phyloP scores from a whole-genome alignment of 495 filamentous ascomycete species.

The Hamigera avellanea region DNA sequence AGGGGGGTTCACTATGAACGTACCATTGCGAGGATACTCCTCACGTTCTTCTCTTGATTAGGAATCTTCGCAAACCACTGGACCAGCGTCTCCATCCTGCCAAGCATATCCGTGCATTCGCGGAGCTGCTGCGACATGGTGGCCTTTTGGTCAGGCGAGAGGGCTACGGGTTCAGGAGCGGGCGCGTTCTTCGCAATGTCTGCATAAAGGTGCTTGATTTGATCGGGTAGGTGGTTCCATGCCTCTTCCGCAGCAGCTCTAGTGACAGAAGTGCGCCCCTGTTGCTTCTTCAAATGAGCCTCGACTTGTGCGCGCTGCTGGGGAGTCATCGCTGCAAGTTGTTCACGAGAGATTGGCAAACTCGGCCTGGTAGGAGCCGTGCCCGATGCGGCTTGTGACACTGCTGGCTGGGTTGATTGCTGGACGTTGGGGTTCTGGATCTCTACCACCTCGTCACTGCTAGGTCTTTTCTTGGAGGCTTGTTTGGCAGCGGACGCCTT shows the following conservation, averaged over 20 bases:
- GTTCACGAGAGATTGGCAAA: slow-evolving; percentile 30
- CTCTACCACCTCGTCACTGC: slow-evolving; percentile 52
- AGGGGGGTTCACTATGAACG: slow-evolving; percentile 4
- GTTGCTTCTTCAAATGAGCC: slow-evolving; percentile 23
- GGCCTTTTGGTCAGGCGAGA: slow-evolving; percentile 32
- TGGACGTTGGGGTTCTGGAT: slow-evolving; percentile 31
- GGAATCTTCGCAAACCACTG: slow-evolving; percentile 24
- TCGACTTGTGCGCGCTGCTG: slow-evolving; percentile 38
- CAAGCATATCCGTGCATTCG: slow-evolving; percentile 27
- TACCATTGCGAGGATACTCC: slow-evolving; percentile 33
- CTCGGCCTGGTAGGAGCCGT: slow-evolving; percentile 21
- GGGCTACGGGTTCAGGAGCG: slow-evolving; percentile 14
- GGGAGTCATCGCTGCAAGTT: slow-evolving; percentile 39
- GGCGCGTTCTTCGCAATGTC: slow-evolving; percentile 27
- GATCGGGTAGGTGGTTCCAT: slow-evolving; percentile 27
- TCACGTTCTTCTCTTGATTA: slow-evolving; percentile 31
- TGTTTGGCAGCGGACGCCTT: slow-evolving; percentile 21
- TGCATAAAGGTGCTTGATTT: slow-evolving; percentile 24
- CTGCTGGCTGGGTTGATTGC: slow-evolving; percentile 17
- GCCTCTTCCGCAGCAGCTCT: slow-evolving; percentile 25
- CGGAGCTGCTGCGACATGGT: slow-evolving; percentile 36
- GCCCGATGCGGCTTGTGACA: slow-evolving; percentile 16
- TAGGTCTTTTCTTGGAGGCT: slow-evolving; percentile 43
- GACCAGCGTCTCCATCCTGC: slow-evolving; percentile 30
- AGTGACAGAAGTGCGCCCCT: slow-evolving; percentile 9